Base-by-base conservation (phyloP, 2,329 filamentous ascomycete genomes). In the Penicillium oxalicum region DNA sequence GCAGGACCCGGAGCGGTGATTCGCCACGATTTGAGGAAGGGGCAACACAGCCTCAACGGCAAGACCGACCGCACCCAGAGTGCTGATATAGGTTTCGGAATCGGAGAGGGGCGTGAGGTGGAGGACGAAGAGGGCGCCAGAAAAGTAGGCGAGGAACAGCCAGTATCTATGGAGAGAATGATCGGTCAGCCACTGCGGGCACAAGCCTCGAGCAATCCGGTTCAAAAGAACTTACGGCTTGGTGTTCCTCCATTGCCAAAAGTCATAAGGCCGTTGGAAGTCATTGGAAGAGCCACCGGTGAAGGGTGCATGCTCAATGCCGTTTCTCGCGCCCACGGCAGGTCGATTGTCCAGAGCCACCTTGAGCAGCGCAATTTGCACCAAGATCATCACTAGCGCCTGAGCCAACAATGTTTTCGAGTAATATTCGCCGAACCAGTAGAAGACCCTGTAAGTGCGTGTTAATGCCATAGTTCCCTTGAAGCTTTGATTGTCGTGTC, bases 361-460 rank as follows among this genome's bases (percentile, higher is more conserved):
- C 65, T 83, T 82, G 18, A 84, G 71, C 49, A 83, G 67, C 2
- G 81, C 62, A 33, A 78, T 50, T 64, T 84, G 81, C 7, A 83
- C 75, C 40, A 67, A 61, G 49, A 83, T 74, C 78, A 82, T 84
- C 54, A 83, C 72, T 44, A 76, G 63, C 36, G 81, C 79, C 66
- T 84, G 81, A 41, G 80, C 61, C 52, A 84, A 74, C 36, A 84
- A 73, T 13, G 80, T 74, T 44, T 70, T 67, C 57, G 79, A 79
- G 61, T 80, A 84, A 63, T 76, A 78, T 9, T 78, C 77, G 54
- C 80, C 80, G 61, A 83, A 78, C 81, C 81, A 84, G 72, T 82
- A 84, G 69, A 80, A 84, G 45, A 84, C 68, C 64, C 79, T 82
- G 54, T 9, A 13, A 11, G 27, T 32, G 27, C 6, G 27, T 45